Evolutionary conservation across 148 eudicot genomes (phyloP), one percentile per base, ranked within the genome.

Genomic region (Agrostemma githago): DNA sequence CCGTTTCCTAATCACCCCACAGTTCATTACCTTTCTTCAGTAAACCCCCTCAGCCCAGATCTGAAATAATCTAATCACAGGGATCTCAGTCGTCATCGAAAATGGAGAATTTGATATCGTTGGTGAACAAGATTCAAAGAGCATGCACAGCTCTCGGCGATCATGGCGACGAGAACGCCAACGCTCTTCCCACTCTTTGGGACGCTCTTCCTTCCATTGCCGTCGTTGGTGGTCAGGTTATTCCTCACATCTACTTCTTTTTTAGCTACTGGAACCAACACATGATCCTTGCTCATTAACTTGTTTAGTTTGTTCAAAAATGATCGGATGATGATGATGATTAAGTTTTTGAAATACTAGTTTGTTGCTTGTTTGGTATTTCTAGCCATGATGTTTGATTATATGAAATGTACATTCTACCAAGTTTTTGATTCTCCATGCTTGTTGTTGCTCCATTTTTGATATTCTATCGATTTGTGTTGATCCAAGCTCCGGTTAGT

Each of bases 171-270:
- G 99, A 88, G 38, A 89, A 84, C 81, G 5, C 46, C 8, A 26
- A 26, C 34, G 90, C 96, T 59, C 81, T 96, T 84, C 99, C 99
- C 6, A 96, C 99, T 71, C 95, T 96, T 44, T 96, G 99, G 99
- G 99, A 96, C 46, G 89, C 99, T 66, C 83, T 96, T 15, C 99
- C 99, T 53, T 86, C 99, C 19, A 96, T 96, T 70, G 97, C 99
- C 72, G 99, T 96, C 82, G 99, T 96, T 74, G 99, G 99, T 70
- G 99, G 99, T 46, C 99, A 96, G 97, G 99, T 96, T 51, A 69
- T 44, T 65, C 2, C 0, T 60, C 62, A 37, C 75, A 79, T 74
- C 72, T 78, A 64, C 15, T 51, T 51, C 11, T 10, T 51, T 51
- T 51, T 11, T 10, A 10, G 56, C 4, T 51, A 11, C 34, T 26